phyloP scores from a whole-genome alignment of 106 monocot species.

The Dioscorea zingiberensis region DNA sequence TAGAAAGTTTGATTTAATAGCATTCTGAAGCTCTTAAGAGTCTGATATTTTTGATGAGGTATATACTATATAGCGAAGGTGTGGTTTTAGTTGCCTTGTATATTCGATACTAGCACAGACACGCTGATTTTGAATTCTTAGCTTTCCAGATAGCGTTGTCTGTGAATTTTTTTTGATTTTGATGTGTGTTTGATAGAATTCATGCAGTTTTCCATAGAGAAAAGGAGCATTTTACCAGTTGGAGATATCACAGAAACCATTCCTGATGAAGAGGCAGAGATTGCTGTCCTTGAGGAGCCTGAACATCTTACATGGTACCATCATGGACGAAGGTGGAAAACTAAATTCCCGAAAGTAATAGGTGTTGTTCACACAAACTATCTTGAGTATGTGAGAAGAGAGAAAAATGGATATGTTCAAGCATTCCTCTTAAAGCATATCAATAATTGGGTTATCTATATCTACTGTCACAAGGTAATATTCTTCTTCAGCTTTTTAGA shows the following conservation, averaged over 20 bases:
- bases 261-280: conserved; percentile 64
- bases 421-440: conserved; percentile 69
- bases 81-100: background rate
- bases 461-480: conserved; percentile 84
- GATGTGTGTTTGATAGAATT: background rate
- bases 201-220: conserved; percentile 56
- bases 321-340: conserved; percentile 78
- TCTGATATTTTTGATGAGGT: background rate
- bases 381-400: conserved; percentile 79
- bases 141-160: background rate
- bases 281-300: conserved; percentile 84
- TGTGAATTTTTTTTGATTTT: background rate
- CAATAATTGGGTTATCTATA: conserved; percentile 74
- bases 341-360: conserved; percentile 60
- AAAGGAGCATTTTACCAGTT: conserved; percentile 67
- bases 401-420: conserved; percentile 60
- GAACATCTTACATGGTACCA: conserved; percentile 94
- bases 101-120: too few species aligned
- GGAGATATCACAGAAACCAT: conserved; percentile 65
- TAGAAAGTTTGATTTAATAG: background rate
- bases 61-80: background rate
- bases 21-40: background rate
- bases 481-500: background rate
- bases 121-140: background rate
- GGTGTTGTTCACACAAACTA: conserved; percentile 88